Base-by-base conservation (phyloP, 1,284 basidiomycete genomes). In the Fomitopsis palustris region DNA sequence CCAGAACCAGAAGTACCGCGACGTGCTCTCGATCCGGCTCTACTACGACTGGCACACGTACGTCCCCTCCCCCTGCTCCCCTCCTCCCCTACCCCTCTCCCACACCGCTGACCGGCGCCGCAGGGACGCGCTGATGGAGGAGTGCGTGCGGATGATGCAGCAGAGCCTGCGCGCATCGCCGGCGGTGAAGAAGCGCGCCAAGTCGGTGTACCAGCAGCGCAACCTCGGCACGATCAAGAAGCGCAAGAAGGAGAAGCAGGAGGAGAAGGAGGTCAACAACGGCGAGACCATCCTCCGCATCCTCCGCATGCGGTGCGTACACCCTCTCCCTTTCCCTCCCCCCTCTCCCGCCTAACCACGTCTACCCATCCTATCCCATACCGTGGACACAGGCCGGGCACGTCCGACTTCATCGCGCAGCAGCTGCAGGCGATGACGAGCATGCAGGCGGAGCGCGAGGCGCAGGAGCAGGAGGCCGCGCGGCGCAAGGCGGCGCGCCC, bases 201-300 rank as follows among this genome's bases (percentile, higher is more conserved):
- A 98, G 81, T 92, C 93, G 60, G 92, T 98, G 33, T 90, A 94
- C 66, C 81, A 86, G 4, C 93, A 95, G 66, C 88, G 89, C 47
- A 98, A 97, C 72, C 82, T 99, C 17, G 96, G 96, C 8, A 99
- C 97, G 4, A 99, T 99, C 74, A 90, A 90, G 73, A 89, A 96
- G 69, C 84, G 94, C 62, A 99, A 98, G 81, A 88, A 87, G 70
- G 93, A 95, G 76, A 98, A 96, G 81, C 83, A 86, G 68, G 82
- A 93, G 65, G 84, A 88, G 71, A 88, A 88, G 66, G 85, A 90
- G 60, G 80, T 78, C 56, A 82, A 79, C 21, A 90, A 86, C 66
- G 92, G 91, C 49, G 93, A 98, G 75, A 93, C 90, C 54, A 96
- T 97, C 61, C 86, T 98, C 81, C 81, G 93, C 57, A 96, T 98